Percentiles rank a stretch among this genome's conserved stretches.
Conservation (phyloP, 805 yeast species). For the Saturnispora quitensis region DNA sequence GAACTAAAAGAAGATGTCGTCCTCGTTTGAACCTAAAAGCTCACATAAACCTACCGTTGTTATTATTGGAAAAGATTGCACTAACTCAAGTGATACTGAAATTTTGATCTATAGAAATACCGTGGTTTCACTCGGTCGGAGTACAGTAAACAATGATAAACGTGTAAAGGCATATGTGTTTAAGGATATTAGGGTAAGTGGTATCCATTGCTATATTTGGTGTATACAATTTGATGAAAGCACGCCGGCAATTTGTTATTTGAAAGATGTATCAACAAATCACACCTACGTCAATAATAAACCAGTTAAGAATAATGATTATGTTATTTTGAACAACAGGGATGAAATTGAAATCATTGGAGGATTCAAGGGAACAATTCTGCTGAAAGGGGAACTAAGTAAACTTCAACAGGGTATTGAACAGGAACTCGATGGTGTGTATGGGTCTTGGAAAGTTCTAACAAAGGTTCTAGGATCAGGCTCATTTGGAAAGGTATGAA, state of each 20-base stretch:
- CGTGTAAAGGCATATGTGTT: conserved; percentile 12
- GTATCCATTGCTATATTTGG: conserved; percentile 35
- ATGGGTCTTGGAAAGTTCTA: conserved; percentile 34
- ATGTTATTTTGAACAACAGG: conserved; percentile 25
- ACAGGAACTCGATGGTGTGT: conserved; percentile 15
- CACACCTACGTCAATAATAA: conserved; percentile 38
- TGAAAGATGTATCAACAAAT: conserved; percentile 43
- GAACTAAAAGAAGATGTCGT: background rate
- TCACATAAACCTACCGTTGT: background rate
- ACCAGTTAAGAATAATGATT: conserved; percentile 23
- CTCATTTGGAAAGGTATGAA: conserved; percentile 47
- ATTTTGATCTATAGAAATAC: conserved; percentile 22
- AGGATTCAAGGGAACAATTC: conserved; percentile 17
- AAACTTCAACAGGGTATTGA: background rate
- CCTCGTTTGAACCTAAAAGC: background rate
- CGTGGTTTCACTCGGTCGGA: conserved; percentile 37
- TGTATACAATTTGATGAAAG: conserved; percentile 36
- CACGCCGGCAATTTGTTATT: conserved; percentile 37
- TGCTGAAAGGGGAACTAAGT: conserved; percentile 11
- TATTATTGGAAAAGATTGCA: background rate
- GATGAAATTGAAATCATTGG: conserved; percentile 34
- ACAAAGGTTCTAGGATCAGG: conserved; percentile 42
- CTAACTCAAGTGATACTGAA: background rate
- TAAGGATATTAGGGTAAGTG: conserved; percentile 30
- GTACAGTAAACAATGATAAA: conserved; percentile 13